A percentile compares a stretch with the other conserved stretches of the same genome.
phyloP scores from a whole-genome alignment of 495 filamentous ascomycete genomes.

The Gamarada debralockiae region DNA sequence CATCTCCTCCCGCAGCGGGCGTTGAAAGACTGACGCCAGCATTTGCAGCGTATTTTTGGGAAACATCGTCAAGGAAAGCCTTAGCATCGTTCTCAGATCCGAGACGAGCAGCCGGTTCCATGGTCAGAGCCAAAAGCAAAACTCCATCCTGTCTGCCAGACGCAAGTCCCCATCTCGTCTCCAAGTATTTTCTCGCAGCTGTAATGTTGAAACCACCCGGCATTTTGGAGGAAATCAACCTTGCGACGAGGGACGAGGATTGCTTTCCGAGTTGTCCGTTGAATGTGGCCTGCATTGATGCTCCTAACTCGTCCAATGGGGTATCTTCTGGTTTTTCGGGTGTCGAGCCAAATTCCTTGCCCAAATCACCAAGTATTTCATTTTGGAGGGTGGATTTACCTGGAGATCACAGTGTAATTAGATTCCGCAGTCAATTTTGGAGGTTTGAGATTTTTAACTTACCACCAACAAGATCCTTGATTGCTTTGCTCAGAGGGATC shows the following conservation, averaged over 20 bases:
- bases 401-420: slow-evolving; percentile 27
- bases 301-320: slow-evolving; percentile 91
- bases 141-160: slow-evolving; percentile 89
- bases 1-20: slow-evolving; percentile 66
- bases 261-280: slow-evolving; percentile 98
- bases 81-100: slow-evolving; percentile 89
- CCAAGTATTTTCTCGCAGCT: slow-evolving; percentile 85
- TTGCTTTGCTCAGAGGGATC: slow-evolving; percentile 91
- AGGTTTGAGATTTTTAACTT: slow-evolving; percentile 35
- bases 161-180: slow-evolving; percentile 88
- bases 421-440: slow-evolving; percentile 5
- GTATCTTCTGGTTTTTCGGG: slow-evolving; percentile 99
- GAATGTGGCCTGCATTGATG: slow-evolving; percentile 95
- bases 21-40: slow-evolving; percentile 84
- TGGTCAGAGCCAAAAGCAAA: slow-evolving; percentile 82
- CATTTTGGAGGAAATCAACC: slow-evolving; percentile 98
- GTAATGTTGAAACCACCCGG: slow-evolving; percentile 99
- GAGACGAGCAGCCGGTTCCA: slow-evolving; percentile 85
- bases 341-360: slow-evolving; percentile 97
- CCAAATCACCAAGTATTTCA: slow-evolving; percentile 91
- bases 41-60: slow-evolving; percentile 83
- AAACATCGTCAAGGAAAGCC: slow-evolving; percentile 78
- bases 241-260: slow-evolving; percentile 86
- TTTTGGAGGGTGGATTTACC: slow-evolving; percentile 98
- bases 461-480: slow-evolving; percentile 99